A percentile compares a stretch with the other conserved stretches of the same genome.
These are phyloP conservation scores for Penicillium sp. DNA, from an alignment of 2,329 filamentous ascomycete genomes.

Conservation along the genomic window DNA sequence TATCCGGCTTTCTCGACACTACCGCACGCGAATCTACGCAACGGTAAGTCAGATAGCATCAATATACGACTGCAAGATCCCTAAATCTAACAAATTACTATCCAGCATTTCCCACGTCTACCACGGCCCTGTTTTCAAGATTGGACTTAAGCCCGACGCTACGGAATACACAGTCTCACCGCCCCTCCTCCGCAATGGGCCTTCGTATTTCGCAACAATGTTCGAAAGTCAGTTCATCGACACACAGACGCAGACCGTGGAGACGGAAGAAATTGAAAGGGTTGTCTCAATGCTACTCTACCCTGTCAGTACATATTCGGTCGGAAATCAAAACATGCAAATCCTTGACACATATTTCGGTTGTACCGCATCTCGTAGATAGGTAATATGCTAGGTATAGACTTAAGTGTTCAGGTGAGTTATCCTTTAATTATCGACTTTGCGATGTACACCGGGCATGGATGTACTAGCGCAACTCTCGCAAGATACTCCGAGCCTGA, in stretches of 20 bases:
- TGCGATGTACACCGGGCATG: background rate
- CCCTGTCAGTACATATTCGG: background rate
- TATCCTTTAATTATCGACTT: background rate
- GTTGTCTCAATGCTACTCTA: background rate
- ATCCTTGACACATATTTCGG: background rate
- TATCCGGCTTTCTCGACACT: background rate
- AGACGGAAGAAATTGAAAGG: background rate
- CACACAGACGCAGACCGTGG: background rate
- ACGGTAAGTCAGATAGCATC: background rate
- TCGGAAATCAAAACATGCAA: background rate
- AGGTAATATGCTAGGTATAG: too few species aligned
- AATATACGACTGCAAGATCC: background rate
- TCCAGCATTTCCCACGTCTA: background rate
- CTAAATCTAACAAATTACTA: background rate
- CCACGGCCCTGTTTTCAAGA: background rate
- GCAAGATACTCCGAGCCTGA: conserved; percentile 5
- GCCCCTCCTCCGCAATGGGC: background rate
- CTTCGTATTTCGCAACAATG: background rate
- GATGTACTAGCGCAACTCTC: background rate
- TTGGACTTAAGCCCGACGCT: background rate
- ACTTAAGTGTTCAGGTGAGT: background rate
- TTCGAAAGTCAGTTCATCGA: background rate
- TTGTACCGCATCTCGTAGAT: background rate
- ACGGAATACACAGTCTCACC: background rate
- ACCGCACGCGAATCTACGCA: background rate